A percentile compares a stretch with the other conserved stretches of the same genome.
These are phyloP conservation scores for Potentilla sterilis DNA, from an alignment of 306 rosid genomes.

Conservation along the genomic window DNA sequence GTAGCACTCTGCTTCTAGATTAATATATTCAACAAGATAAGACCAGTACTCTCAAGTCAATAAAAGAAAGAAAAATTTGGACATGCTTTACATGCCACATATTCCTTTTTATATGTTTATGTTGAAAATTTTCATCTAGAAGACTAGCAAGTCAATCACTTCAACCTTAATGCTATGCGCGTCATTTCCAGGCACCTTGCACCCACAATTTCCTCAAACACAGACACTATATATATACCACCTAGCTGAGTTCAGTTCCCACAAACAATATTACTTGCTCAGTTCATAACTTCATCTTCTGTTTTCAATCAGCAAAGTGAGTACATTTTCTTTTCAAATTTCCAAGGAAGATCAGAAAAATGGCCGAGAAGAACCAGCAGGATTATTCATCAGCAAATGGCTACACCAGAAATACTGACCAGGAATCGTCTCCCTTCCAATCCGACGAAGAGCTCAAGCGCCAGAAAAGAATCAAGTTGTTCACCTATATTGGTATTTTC, in stretches of 20 bases:
- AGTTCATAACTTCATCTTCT: neutral
- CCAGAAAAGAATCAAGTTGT: slow-evolving; percentile 1
- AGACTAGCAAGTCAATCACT: neutral
- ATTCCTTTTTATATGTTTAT: neutral
- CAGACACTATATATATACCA: neutral
- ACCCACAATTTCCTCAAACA: neutral
- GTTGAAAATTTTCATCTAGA: neutral
- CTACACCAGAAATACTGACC: neutral
- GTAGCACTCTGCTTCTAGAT: neutral
- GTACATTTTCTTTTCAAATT: neutral
- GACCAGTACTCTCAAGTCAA: neutral
- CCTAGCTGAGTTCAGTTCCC: neutral
- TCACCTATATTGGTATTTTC: slow-evolving; percentile 3
- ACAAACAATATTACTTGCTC: neutral
- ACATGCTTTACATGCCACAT: neutral
- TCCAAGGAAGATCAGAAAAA: neutral
- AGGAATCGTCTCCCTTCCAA: neutral
- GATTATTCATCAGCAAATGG: neutral
- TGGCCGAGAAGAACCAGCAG: slow-evolving; percentile 14
- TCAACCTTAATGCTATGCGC: neutral
- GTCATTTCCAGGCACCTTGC: slow-evolving; percentile 11
- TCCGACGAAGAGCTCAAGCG: slow-evolving; percentile 14
- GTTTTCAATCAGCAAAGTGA: neutral
- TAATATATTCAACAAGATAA: neutral
- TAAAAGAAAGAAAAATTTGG: neutral